Base-by-base conservation (phyloP, 73 alveolate species). In the Tetrahymena malaccensis region DNA sequence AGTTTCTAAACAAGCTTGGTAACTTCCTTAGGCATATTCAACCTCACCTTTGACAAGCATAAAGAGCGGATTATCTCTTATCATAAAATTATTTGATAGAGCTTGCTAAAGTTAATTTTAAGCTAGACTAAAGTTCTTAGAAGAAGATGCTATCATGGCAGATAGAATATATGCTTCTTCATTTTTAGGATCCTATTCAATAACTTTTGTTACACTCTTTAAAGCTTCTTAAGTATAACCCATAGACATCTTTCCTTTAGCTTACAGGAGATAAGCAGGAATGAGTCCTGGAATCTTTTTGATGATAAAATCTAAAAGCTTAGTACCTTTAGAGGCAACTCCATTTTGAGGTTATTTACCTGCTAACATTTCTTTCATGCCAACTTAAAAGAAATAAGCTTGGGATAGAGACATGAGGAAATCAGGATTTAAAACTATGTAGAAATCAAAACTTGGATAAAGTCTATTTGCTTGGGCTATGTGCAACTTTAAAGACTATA, bases 1-100 rank as follows among this genome's bases (percentile, higher is more conserved):
- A 70, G 89, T 70, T 27, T 70, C 89, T 31, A 70, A 70, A 12
- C 89, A 70, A 22, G 89, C 43, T 70, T 70, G 19, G 25, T 70
- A 70, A 70, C 37, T 70, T 27, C 89, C 89, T 70, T 70, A 70
- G 4, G 89, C 89, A 70, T 96, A 96, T 55, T 98, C 99, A 21
- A 97, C 98, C 94, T 98, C 98, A 31, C 98, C 98, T 83, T 97
- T 98, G 94, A 98, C 98, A 50, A 98, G 95, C 99, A 98, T 95
- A 85, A 97, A 98, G 34, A 98, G 97, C 15, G 99, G 99, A 94
- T 98, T 98, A 35, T 97, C 99, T 85, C 99, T 70, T 58, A 98
- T 98, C 35, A 94, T 95, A 93, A 98, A 98, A 93, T 98, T 98
- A 94, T 97, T 96, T 27, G 99, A 98, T 93, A 98, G 94, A 22